A percentile compares a stretch with the other conserved stretches of the same genome.
phyloP scores from a whole-genome alignment of 192 early-diverging fungal genomes.

The Dimargaris xerosporica region DNA sequence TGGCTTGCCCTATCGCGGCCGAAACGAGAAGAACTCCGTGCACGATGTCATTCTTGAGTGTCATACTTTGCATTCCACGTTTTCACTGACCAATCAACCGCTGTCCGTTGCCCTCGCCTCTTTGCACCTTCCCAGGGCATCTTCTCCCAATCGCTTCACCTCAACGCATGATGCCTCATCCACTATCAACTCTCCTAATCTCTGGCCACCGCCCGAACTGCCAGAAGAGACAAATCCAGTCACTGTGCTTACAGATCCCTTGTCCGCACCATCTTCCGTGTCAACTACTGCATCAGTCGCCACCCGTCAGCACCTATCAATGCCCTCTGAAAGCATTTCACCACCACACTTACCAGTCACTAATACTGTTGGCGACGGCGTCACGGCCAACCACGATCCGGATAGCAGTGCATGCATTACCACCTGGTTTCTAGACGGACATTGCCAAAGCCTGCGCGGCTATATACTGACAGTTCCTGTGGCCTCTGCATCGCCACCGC shows the following conservation, averaged over 20 bases:
- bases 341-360: no score
- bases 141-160: no score
- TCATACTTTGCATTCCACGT: not conserved
- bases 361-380: no score
- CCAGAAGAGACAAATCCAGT: not conserved
- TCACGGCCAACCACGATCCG: not conserved
- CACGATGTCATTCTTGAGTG: slow-evolving; percentile 1
- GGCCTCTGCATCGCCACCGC: slow-evolving; percentile 10
- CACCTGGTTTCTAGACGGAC: not conserved
- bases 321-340: not conserved
- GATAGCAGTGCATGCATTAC: not conserved
- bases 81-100: not conserved
- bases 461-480: not conserved
- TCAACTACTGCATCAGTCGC: not conserved
- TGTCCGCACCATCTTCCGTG: not conserved
- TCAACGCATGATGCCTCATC: not conserved
- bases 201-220: not conserved
- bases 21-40: not conserved
- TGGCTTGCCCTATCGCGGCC: not conserved
- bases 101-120: not conserved
- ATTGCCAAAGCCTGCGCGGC: not conserved
- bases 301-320: not conserved
- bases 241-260: not conserved
- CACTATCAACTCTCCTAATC: not conserved
- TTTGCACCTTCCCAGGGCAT: no score